Base-by-base conservation (phyloP, 495 filamentous ascomycete species). In the Annulohypoxylon maeteangense region DNA sequence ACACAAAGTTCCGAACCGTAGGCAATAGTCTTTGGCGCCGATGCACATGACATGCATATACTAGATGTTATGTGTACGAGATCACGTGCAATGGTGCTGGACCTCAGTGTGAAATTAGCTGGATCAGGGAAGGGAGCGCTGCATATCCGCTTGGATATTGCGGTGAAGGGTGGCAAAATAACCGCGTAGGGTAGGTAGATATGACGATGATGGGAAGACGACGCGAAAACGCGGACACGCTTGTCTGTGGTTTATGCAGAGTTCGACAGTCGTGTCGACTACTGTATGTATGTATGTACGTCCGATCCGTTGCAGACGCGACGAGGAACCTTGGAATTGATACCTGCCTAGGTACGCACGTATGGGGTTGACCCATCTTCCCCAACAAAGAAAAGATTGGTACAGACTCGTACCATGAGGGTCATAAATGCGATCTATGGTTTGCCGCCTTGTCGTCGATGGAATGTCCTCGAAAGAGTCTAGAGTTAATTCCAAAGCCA, bases 81-180 rank as follows among this genome's bases (percentile, higher is more conserved):
- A 68, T 68, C 65, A 68, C 61, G 70, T 68, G 65, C 61, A 8
- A 14, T 20, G 20, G 53, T 23, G 47, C 40, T 32, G 60, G 55
- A 54, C 64, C 50, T 67, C 25, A 8, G 29, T 29, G 18, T 32
- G 40, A 58, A 58, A 32, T 22, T 7, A 11, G 44, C 14, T 53
- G 64, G 64, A 36, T 50, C 31, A 38, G 14, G n/a, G 36, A 54
- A 48, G 32, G 45, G 34, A 14, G 34, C 34, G 31, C 20, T 65
- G 44, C 56, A 56, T 57, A 27, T 51, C 50, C 65, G 55, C 32
- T 14, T 45, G 42, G 62, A 66, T 61, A 55, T 27, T 66, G 70
- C 70, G 70, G 70, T 73, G 61, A 69, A 59, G 34, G 34, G 70
- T 73, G 70, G 70, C 70, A 66, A 73, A 68, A 68, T 31, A 51